phyloP scores from a whole-genome alignment of 2,329 filamentous ascomycete genomes.

The Orbilia ellipsospora region DNA sequence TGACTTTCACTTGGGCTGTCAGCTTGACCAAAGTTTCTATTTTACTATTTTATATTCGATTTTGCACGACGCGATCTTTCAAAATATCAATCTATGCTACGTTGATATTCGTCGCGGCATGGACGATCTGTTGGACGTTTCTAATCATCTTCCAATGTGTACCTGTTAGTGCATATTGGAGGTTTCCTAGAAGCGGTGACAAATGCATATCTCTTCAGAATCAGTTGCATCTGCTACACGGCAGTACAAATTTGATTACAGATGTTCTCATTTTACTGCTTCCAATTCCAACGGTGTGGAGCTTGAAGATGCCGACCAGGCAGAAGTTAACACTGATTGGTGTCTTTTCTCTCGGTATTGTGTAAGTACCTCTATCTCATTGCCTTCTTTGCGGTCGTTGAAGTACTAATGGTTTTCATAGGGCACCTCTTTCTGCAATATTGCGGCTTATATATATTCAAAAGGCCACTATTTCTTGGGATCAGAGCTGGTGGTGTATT shows the following conservation, averaged over 20 bases:
- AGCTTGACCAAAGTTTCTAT: conserved; percentile 64
- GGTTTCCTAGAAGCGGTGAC: conserved; percentile 58
- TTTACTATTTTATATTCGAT: conserved; percentile 63
- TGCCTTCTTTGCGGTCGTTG: too few species aligned
- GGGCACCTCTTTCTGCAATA: conserved; percentile 45
- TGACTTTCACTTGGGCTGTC: conserved; percentile 63
- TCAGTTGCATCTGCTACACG: conserved; percentile 67
- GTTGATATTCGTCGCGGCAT: conserved; percentile 60
- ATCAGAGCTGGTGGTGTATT: conserved; percentile 47
- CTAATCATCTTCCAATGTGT: conserved; percentile 63
- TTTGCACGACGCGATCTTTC: conserved; percentile 60
- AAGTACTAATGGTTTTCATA: conserved; percentile 12
- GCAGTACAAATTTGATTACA: conserved; percentile 71
- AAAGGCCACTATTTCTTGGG: conserved; percentile 48
- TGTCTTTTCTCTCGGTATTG: conserved; percentile 68
- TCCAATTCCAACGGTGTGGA: conserved; percentile 66
- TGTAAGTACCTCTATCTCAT: conserved; percentile 61
- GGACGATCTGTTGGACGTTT: conserved; percentile 62
- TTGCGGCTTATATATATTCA: conserved; percentile 48
- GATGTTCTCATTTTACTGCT: conserved; percentile 70
- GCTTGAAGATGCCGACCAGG: conserved; percentile 65
- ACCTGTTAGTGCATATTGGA: conserved; percentile 61
- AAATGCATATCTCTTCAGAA: conserved; percentile 65
- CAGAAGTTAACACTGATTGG: conserved; percentile 66
- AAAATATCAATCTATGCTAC: conserved; percentile 60